phyloP scores from a whole-genome alignment of 306 rosid genomes.

The Acmispon strigosus region DNA sequence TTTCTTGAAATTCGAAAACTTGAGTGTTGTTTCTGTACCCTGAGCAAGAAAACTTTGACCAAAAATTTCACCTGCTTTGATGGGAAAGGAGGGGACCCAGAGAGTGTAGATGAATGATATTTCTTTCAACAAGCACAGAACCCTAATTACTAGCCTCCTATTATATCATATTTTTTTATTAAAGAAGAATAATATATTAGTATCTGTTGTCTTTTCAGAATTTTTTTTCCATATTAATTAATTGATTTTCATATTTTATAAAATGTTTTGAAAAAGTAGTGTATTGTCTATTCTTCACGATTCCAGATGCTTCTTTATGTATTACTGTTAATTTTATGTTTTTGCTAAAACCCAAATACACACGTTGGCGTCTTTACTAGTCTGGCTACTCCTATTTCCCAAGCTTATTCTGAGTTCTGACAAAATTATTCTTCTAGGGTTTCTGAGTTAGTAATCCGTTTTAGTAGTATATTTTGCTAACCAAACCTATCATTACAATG shows the following conservation, averaged over 20 bases:
- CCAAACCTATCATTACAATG: background rate
- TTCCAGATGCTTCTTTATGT: background rate
- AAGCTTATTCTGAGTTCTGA: constrained; percentile 26
- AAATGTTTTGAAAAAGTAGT: background rate
- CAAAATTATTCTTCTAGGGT: constrained; percentile 39
- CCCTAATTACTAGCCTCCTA: constrained; percentile 41
- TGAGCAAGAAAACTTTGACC: constrained; percentile 38
- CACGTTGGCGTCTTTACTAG: constrained; percentile 1
- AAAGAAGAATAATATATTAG: background rate
- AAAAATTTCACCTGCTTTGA: background rate
- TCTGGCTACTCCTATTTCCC: constrained; percentile 8
- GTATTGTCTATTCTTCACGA: constrained; percentile 1
- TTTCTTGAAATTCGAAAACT: constrained; percentile 31
- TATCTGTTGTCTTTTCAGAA: too few relatives aligned
- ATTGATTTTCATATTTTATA: background rate
- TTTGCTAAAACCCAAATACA: constrained; percentile 10
- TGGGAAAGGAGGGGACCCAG: constrained; percentile 17
- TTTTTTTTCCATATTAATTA: background rate
- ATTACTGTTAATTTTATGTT: background rate
- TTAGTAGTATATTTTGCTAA: background rate
- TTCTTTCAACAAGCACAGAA: constrained; percentile 28
- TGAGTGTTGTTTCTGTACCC: constrained; percentile 26
- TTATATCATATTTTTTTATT: background rate
- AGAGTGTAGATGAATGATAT: background rate
- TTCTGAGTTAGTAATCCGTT: constrained; percentile 17